Base-by-base conservation (phyloP, 2,329 filamentous ascomycete species). In the Exophiala oligosperma region DNA sequence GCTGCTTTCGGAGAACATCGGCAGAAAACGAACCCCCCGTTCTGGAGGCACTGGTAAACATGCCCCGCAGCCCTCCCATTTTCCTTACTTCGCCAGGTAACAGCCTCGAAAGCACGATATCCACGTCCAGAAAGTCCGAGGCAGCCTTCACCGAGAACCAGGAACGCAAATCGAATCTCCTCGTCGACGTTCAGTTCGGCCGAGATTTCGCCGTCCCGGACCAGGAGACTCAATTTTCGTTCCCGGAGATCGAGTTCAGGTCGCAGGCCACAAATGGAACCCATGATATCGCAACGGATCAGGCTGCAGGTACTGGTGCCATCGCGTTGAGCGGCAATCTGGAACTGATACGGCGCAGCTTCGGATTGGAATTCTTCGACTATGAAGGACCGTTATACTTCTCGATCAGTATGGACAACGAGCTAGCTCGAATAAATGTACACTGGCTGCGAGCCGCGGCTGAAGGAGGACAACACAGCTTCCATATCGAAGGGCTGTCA, bases 351-450 rank as follows among this genome's bases (percentile, higher is more conserved):
- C 32, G 49, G 44, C 62, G 60, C 26, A 52, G 56, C 49, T 56
- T 51, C 49, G 40, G 51, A 49, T 14, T 57, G 29, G 46, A 50
- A 9, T 29, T 21, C 35, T 52, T 60, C 37, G 50, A 62, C 12
- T 62, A 53, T 46, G 52, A 64, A 4, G 54, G 56, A 26, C 60
- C 60, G 46, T 60, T 41, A 38, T 61, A 46, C 46, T 63, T 63
- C 48, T 64, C 60, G 6, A 14, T 63, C 52, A 61, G 7, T n/a
- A 55, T 61, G 54, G 62, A 63, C 41, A 54, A 61, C 43, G 17
- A 56, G 50, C 11, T 52, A 11, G 52, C 53, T 14, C 17, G 52
- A 12, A 40, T 64, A 12, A 53, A 64, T 44, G 57, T 63, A 28
- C 60, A 64, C 40, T 64, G 60, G 62, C 43, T 64, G 24, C 54